Evolutionary conservation across 192 early-diverging fungal species (phyloP).

Genomic region (Linnemannia hyalina): DNA sequence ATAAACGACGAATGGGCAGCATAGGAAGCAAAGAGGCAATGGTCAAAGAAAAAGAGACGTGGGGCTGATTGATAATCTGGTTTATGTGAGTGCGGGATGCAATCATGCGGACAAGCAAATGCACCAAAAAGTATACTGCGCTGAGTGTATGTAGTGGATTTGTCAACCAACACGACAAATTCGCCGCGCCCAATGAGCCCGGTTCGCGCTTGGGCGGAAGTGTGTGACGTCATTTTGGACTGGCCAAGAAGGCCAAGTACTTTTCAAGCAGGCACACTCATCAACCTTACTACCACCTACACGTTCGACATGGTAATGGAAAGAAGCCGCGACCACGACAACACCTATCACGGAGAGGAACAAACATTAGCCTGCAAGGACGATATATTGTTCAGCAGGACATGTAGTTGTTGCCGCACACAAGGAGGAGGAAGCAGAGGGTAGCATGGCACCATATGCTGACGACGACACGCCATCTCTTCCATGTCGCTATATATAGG

Average conservation of each 20-base stretch:
- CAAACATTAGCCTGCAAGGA: neutral
- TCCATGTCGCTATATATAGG: slow-evolving; percentile 62
- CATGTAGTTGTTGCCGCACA: neutral
- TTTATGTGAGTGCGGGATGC: neutral
- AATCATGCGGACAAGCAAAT: neutral
- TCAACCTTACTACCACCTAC: neutral
- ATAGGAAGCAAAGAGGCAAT: neutral
- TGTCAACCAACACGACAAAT: neutral
- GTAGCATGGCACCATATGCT: neutral
- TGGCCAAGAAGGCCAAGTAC: too few species aligned
- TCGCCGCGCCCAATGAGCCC: too few species aligned
- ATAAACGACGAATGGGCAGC: neutral
- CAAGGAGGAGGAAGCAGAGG: neutral
- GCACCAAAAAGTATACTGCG: neutral
- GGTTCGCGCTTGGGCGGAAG: neutral
- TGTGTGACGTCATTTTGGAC: neutral
- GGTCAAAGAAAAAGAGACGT: neutral
- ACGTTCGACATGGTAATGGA: slow-evolving; percentile 4
- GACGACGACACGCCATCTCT: neutral
- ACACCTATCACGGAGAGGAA: neutral
- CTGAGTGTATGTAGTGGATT: neutral
- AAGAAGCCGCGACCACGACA: neutral
- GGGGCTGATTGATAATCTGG: neutral
- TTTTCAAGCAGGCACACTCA: neutral
- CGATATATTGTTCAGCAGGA: neutral